Base-by-base conservation (phyloP, 2,329 filamentous ascomycete genomes). In the Chaetomiaceae sp. region DNA sequence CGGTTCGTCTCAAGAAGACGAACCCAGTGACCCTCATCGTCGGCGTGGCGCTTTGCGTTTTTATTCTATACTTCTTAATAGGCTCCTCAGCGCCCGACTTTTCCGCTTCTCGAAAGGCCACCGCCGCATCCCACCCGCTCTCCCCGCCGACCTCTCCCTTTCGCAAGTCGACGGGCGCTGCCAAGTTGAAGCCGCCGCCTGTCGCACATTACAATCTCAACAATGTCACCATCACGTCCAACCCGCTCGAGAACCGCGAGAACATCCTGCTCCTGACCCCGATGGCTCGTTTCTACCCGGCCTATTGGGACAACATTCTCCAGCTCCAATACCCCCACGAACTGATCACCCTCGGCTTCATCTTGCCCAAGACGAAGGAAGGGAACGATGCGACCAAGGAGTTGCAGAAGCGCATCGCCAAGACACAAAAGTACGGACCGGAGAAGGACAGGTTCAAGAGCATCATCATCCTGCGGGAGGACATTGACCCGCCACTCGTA, bases 171-270 rank as follows among this genome's bases (percentile, higher is more conserved):
- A 59, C 65, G 67, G 73, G 71, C 53, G 80, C 76, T 67, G 77
- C 81, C 45, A 77, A 72, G 61, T 66, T 71, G 51, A 75, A 77
- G 38, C 86, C 90, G 44, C 90, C 92, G 49, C 91, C 92, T 8
- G 91, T 99, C 42, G 82, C 89, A 33, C 90, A 89, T 69, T 97
- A 96, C 76, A 84, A 95, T 69, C 86, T 99, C 72, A 97, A 97
- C 77, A 91, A 92, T 72, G 82, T 97, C 62, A 96, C 91, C 38
- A 89, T 89, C 53, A 87, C 91, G 18, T 69, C 78, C 47, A 80
- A 87, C 59, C 89, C 94, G 1, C 75, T 90, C 46, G 81, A 78
- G 57, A 94, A 95, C 67, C 76, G 82, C 60, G 94, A 99, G 74
- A 87, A 86, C 47, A 79, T 99, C 55, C 84, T 99, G 51, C 88